These are phyloP conservation scores for Cicer pinnatifidum DNA, from an alignment of 306 rosid genomes.

Conservation along the genomic window DNA sequence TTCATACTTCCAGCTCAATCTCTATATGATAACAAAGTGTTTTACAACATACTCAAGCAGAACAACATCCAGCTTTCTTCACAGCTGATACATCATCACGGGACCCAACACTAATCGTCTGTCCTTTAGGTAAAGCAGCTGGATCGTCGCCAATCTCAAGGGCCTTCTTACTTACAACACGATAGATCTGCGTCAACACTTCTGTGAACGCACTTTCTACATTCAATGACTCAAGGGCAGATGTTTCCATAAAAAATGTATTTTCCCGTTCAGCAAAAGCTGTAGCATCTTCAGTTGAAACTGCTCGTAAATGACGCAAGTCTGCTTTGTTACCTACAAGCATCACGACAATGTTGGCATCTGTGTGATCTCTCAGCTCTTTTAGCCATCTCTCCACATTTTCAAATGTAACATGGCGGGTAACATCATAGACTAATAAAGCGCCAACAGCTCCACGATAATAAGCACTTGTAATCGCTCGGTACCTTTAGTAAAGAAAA, in stretches of 20 bases:
- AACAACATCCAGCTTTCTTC: slow-evolving; percentile 56
- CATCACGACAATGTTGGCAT: slow-evolving; percentile 56
- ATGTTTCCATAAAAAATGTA: slow-evolving; percentile 56
- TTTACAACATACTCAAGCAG: slow-evolving; percentile 48
- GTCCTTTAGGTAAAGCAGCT: slow-evolving; percentile 55
- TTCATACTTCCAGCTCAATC: slow-evolving; percentile 40
- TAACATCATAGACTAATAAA: slow-evolving; percentile 54
- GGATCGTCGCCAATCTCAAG: slow-evolving; percentile 51
- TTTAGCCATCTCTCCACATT: slow-evolving; percentile 60
- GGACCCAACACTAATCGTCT: slow-evolving; percentile 51
- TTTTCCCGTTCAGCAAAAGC: slow-evolving; percentile 51
- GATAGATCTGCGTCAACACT: slow-evolving; percentile 54
- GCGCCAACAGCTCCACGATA: slow-evolving; percentile 60
- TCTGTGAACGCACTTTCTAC: slow-evolving; percentile 58
- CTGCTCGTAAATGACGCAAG: slow-evolving; percentile 54
- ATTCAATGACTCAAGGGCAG: slow-evolving; percentile 55
- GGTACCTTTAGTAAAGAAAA: slow-evolving; percentile 45
- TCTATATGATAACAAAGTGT: slow-evolving; percentile 46
- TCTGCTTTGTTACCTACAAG: slow-evolving; percentile 60
- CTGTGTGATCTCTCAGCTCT: slow-evolving; percentile 60
- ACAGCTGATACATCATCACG: slow-evolving; percentile 56
- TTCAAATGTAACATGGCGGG: slow-evolving; percentile 55
- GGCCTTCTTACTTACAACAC: slow-evolving; percentile 54
- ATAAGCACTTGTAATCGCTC: slow-evolving; percentile 61
- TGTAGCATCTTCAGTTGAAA: slow-evolving; percentile 46